Base-by-base conservation (phyloP, 768 basidiomycete genomes). In the Leccinum uliginosum region DNA sequence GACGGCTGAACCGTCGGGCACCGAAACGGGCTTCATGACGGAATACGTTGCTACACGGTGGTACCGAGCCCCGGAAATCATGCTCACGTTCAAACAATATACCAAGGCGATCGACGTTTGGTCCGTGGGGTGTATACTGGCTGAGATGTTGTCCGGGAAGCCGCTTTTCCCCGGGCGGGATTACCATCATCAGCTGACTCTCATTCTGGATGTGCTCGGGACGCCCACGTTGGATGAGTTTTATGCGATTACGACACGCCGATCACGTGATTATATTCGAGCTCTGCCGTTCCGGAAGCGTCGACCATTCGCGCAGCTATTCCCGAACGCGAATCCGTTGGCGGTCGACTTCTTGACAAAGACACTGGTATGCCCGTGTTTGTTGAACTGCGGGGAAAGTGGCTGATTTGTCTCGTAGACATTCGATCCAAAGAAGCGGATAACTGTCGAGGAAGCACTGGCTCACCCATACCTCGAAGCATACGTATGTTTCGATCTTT, bases 41-140 rank as follows among this genome's bases (percentile, higher is more conserved):
- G 91, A 93, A 84, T 96, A 95, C 67, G 97, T 99, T 50, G 96
- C 97, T 2, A 98, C 97, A 24, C 80, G 97, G 64, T 99, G 97
- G 97, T 99, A 98, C 69, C 86, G 97, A 35, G 97, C 97, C 0
- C 97, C 97, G 0, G 97, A 99, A 72, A 95, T 99, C 76, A 99
- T 99, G 97, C 80, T 99, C 51, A 97, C 94, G 10, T 98, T 98
- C 80, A 96, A 97, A 71, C 90, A 97, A 71, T 99, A 99, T 75
- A 96, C 95, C 51, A 94, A 94, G 76, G 89, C 90, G n/a, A 91
- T 92, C 60, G 90, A 92, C 63, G 81, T 92, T 19, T 92, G 90
- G 90, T 89, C 88, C 10, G 87, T 91, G 30, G 90, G 90, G 23
- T 92, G 90, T 65, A 90, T 92, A 65, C 79, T 93, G 24, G 93